Conservation (phyloP, 2,329 filamentous ascomycete genomes). For the Venturia nashicola region DNA sequence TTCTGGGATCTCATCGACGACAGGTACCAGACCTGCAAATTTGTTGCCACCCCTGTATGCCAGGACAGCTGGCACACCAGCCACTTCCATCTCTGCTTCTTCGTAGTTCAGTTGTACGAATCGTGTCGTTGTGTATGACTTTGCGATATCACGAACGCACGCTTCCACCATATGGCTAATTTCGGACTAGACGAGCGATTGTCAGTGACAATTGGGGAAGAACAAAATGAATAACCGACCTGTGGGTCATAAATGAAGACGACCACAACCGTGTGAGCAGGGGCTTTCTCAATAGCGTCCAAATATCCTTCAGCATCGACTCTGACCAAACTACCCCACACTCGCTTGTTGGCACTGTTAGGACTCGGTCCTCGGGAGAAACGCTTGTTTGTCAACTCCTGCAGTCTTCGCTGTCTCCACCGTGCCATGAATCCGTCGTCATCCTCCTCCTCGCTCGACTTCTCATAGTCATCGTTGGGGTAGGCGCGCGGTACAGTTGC, state of each 20-base stretch:
- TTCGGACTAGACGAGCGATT: conserved; percentile 47
- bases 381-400: conserved; percentile 59
- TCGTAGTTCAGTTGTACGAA: conserved; percentile 87
- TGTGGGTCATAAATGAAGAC: conserved; percentile 87
- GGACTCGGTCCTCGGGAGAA: neutral
- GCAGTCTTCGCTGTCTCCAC: conserved; percentile 72
- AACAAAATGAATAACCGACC: conserved; percentile 40
- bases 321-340: conserved; percentile 67
- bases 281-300: conserved; percentile 89
- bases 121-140: conserved; percentile 56
- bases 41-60: conserved; percentile 85
- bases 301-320: conserved; percentile 88
- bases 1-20: conserved; percentile 72
- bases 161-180: conserved; percentile 69
- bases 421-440: conserved; percentile 72
- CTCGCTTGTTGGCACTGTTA: conserved; percentile 50
- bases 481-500: conserved; percentile 18
- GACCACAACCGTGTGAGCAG: conserved; percentile 69
- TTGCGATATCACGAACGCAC: conserved; percentile 63
- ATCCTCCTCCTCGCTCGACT: conserved; percentile 27
- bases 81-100: conserved; percentile 88
- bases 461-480: conserved; percentile 11
- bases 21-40: conserved; percentile 77
- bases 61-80: conserved; percentile 74
- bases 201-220: neutral